Evolutionary conservation across 1,284 basidiomycete genomes (phyloP).

Genomic region (Boletus putidus): DNA sequence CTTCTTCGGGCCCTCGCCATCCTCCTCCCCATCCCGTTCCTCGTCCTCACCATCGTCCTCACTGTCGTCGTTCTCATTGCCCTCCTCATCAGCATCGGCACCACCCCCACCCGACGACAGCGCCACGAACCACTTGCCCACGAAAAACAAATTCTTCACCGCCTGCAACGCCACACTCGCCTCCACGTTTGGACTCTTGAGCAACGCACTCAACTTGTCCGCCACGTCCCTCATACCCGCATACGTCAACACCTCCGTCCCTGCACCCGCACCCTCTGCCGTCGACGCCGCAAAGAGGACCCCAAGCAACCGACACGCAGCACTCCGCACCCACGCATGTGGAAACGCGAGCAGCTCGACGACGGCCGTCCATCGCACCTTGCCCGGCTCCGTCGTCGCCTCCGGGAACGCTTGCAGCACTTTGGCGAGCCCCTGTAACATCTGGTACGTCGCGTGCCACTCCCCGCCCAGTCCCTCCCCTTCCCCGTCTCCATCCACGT

Average conservation of each 20-base stretch:
- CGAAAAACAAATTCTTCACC: constrained; percentile 92
- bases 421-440: constrained; percentile 67
- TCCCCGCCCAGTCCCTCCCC: constrained; percentile 49
- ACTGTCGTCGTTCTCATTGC: constrained; percentile 18
- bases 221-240: constrained; percentile 70
- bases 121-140: constrained; percentile 78
- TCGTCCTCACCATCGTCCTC: constrained; percentile 24
- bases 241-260: constrained; percentile 45
- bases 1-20: constrained; percentile 35
- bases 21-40: constrained; percentile 9
- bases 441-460: constrained; percentile 87
- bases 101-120: background rate
- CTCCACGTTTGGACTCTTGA: constrained; percentile 83
- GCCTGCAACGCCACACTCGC: constrained; percentile 78
- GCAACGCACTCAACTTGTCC: constrained; percentile 74
- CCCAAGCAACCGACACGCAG: constrained; percentile 78
- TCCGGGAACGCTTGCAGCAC: constrained; percentile 60
- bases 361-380: constrained; percentile 66
- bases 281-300: constrained; percentile 56
- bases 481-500: constrained; percentile 41
- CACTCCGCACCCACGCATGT: constrained; percentile 92
- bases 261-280: constrained; percentile 19
- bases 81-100: background rate
- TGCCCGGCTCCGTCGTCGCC: constrained; percentile 30
- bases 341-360: constrained; percentile 79